A percentile compares a stretch with the other conserved stretches of the same genome.
These are phyloP conservation scores for Camelina laxa DNA, from an alignment of 345 rosid genomes.

Conservation along the genomic window DNA sequence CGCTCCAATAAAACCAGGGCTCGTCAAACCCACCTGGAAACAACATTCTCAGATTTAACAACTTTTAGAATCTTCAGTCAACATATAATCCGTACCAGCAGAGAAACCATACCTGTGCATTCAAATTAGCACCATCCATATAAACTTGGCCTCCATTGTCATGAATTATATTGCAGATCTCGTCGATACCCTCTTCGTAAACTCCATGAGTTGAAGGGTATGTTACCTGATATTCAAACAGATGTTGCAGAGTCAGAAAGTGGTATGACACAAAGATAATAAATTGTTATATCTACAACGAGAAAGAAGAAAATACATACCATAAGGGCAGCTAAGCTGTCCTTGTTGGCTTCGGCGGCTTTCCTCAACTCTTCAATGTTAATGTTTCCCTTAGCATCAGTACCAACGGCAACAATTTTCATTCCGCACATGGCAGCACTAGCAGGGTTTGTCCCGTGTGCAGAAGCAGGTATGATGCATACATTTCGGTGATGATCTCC, in stretches of 20 bases:
- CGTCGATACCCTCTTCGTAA: conserved; percentile 95
- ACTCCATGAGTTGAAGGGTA: conserved; percentile 99
- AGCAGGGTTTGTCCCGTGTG: conserved; percentile 99
- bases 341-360: conserved; percentile 89
- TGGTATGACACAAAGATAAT: not conserved
- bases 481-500: conserved; percentile 96
- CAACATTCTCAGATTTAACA: conserved; percentile 72
- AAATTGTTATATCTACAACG: not conserved
- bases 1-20: conserved; percentile 98
- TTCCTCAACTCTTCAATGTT: conserved; percentile 82
- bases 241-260: not conserved
- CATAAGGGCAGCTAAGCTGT: conserved; percentile 90
- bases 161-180: conserved; percentile 91
- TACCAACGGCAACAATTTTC: conserved; percentile 93
- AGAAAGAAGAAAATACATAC: conserved; percentile 23
- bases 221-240: conserved; percentile 44
- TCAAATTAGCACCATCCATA: conserved; percentile 99
- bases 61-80: conserved; percentile 42
- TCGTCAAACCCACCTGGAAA: conserved; percentile 86
- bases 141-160: conserved; percentile 97
- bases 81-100: not conserved
- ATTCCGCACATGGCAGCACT: conserved; percentile 99
- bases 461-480: conserved; percentile 97
- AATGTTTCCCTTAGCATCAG: conserved; percentile 97
- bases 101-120: conserved; percentile 73